Conservation (phyloP, 2,329 filamentous ascomycete genomes). For the Tothia fuscella region DNA sequence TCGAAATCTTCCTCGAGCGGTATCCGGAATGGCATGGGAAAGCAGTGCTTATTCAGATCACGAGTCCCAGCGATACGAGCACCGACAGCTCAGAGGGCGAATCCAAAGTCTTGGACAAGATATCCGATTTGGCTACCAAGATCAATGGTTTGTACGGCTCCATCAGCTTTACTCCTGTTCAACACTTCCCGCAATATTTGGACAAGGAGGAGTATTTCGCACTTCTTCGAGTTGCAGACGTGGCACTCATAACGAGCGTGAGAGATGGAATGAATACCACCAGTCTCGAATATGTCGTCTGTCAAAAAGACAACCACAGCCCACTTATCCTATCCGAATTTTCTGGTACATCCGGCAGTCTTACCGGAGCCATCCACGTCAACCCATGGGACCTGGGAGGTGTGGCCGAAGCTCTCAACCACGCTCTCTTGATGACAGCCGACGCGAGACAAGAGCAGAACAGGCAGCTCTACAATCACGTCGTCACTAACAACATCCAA, state of each 20-base stretch:
- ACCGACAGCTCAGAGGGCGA: constrained; percentile 35
- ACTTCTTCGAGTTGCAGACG: constrained; percentile 77
- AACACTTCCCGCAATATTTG: constrained; percentile 90
- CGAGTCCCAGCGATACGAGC: constrained; percentile 53
- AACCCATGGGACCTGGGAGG: constrained; percentile 88
- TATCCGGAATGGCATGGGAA: constrained; percentile 88
- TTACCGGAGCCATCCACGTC: constrained; percentile 82
- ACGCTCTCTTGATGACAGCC: constrained; percentile 63
- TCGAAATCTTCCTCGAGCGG: constrained; percentile 79
- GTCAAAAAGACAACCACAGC: constrained; percentile 75
- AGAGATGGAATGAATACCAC: constrained; percentile 98
- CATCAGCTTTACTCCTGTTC: constrained; percentile 77
- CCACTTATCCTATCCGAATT: constrained; percentile 94
- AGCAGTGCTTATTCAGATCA: constrained; percentile 90
- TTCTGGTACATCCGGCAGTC: constrained; percentile 79
- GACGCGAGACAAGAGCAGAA: constrained; percentile 59
- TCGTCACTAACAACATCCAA: constrained; percentile 75
- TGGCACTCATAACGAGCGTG: constrained; percentile 89
- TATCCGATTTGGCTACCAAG: constrained; percentile 78
- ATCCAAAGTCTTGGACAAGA: constrained; percentile 74
- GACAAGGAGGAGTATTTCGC: constrained; percentile 87
- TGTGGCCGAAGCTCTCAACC: constrained; percentile 72
- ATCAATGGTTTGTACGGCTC: constrained; percentile 90
- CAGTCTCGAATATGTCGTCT: constrained; percentile 86
- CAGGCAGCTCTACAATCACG: constrained; percentile 64